Evolutionary conservation across 345 rosid genomes (phyloP).

Genomic region (Toxicodendron radicans): DNA sequence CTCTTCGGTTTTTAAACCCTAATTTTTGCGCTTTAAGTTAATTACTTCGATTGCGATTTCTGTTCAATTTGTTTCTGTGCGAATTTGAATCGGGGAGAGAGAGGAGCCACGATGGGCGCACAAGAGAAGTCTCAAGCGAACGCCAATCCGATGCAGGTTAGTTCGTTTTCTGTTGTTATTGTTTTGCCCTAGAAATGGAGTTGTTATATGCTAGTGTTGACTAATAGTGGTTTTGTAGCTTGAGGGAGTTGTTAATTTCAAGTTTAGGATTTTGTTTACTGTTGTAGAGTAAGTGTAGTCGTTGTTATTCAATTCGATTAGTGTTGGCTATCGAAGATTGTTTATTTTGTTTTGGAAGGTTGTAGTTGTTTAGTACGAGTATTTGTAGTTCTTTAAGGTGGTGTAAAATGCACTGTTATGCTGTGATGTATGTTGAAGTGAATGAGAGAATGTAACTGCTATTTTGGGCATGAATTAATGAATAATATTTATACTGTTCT

Average conservation of each 20-base stretch:
- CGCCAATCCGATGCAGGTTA: conserved; percentile 87
- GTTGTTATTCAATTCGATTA: background rate
- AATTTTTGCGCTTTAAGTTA: conserved; percentile 30
- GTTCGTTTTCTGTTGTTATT: conserved; percentile 26
- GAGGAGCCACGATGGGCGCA: conserved; percentile 68
- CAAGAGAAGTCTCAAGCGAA: conserved; percentile 74
- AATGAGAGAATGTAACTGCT: background rate
- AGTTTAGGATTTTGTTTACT: background rate
- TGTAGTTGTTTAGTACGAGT: background rate
- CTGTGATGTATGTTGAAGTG: background rate
- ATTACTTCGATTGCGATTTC: conserved; percentile 22
- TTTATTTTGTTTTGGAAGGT: background rate
- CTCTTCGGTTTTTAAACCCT: conserved; percentile 45
- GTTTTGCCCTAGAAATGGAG: conserved; percentile 27
- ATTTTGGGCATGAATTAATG: background rate
- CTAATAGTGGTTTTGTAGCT: background rate
- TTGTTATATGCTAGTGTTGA: background rate
- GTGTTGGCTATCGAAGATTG: background rate
- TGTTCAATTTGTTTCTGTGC: conserved; percentile 24
- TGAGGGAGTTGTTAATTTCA: background rate
- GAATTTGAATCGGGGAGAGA: conserved; percentile 33
- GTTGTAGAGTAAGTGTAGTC: conserved; percentile 9
- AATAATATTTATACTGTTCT: too few species aligned
- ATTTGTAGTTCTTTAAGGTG: background rate
- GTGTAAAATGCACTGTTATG: background rate